These are phyloP conservation scores for Sclerotinia subarctica DNA, from an alignment of 2,329 filamentous ascomycete genomes.

Conservation along the genomic window DNA sequence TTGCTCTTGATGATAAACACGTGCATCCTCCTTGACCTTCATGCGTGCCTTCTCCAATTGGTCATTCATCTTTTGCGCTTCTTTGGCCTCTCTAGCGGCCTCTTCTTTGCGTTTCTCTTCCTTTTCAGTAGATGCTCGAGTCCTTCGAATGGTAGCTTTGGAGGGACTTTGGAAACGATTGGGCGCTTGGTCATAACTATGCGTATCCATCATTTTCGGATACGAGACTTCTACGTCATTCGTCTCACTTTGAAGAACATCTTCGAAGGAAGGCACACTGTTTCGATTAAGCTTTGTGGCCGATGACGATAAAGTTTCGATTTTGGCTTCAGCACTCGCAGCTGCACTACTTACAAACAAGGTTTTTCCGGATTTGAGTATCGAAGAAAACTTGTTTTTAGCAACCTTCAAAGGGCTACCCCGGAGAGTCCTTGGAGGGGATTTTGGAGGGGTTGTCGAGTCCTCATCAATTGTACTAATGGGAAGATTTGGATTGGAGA, in stretches of 20 bases:
- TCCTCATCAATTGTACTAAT: conserved; percentile 49
- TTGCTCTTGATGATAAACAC: conserved; percentile 56
- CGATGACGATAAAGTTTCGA: conserved; percentile 54
- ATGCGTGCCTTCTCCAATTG: conserved; percentile 64
- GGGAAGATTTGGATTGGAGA: conserved; percentile 53
- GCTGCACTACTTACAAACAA: conserved; percentile 76
- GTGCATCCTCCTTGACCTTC: conserved; percentile 67
- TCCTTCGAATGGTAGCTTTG: conserved; percentile 43
- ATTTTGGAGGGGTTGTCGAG: conserved; percentile 44
- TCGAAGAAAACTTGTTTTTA: conserved; percentile 88
- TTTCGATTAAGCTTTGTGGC: conserved; percentile 47
- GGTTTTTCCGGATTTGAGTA: conserved; percentile 81
- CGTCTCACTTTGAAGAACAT: conserved; percentile 39
- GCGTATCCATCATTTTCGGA: conserved; percentile 37
- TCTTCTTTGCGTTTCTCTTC: conserved; percentile 62
- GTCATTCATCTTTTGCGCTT: conserved; percentile 58
- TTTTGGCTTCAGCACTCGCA: conserved; percentile 60
- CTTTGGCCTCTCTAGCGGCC: conserved; percentile 58
- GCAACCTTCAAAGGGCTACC: conserved; percentile 88
- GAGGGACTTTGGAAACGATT: conserved; percentile 27
- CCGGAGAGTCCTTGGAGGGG: conserved; percentile 53
- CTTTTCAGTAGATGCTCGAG: conserved; percentile 57
- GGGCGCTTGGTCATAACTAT: not conserved
- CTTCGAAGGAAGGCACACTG: conserved; percentile 48
- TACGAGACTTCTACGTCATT: conserved; percentile 40